A percentile compares a stretch with the other conserved stretches of the same genome.
phyloP scores from a whole-genome alignment of 1,139 yeast species.

The Candida tropicalis region DNA sequence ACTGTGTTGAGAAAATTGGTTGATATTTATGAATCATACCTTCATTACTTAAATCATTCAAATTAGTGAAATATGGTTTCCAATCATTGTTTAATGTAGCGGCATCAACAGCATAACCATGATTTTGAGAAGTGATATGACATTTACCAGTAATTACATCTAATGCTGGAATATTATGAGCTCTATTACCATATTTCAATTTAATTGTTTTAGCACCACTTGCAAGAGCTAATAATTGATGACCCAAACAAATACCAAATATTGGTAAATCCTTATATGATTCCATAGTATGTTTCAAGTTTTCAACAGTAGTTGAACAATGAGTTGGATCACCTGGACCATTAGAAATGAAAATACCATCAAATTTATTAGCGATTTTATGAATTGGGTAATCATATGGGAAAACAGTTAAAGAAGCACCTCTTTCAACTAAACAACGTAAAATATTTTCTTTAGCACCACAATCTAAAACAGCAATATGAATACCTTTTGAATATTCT shows the following conservation, averaged over 20 bases:
- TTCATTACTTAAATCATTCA: conserved; percentile 94
- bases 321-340: conserved; percentile 99
- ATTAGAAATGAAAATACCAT: conserved; percentile 91
- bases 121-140: conserved; percentile 97
- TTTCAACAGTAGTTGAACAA: conserved; percentile 77
- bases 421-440: conserved; percentile 90
- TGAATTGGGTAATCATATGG: conserved; percentile 95
- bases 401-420: conserved; percentile 94
- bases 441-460: conserved; percentile 97
- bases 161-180: conserved; percentile 95
- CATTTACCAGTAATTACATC: conserved; percentile 89
- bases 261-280: conserved; percentile 72
- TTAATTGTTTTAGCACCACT: conserved; percentile 91
- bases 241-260: conserved; percentile 96
- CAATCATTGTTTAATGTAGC: conserved; percentile 74
- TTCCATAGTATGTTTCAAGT: conserved; percentile 73
- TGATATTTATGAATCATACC: conserved; percentile 88
- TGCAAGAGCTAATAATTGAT: conserved; percentile 92
- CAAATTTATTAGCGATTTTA: conserved; percentile 87
- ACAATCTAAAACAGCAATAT: conserved; percentile 93
- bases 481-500: conserved; percentile 58
- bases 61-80: conserved; percentile 84
- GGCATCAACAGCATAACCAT: conserved; percentile 95
- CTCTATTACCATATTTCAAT: conserved; percentile 97
- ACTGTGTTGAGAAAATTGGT: conserved; percentile 95